Evolutionary conservation across 306 rosid species (phyloP), one percentile per base, ranked within the genome.

Genomic region (Prunus fruticosa): DNA sequence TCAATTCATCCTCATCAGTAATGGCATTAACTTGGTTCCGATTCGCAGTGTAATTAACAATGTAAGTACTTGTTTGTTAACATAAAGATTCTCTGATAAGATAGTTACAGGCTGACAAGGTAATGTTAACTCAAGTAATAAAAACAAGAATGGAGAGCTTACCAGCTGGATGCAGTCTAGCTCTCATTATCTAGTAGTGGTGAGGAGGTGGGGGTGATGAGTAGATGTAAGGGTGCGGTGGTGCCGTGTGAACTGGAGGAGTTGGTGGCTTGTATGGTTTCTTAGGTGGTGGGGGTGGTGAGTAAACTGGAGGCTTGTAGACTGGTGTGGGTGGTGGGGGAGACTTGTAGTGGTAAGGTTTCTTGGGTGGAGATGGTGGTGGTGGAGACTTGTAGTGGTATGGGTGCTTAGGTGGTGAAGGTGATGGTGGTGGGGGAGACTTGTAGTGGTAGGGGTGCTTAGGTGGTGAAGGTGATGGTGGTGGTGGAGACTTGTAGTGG

Each of bases 131-230:
- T 58, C 4, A 23, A 3, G 2, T 12, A 22, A 67, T 43, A 27
- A 28, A 46, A 27, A 13, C 6, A 27, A 52, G 14, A 27, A 28
- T 8, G 18, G 43, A 38, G 71, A 50, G 74, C 79, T 87, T 69
- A 81, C 97, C 88, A 84, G 61, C 57, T 3, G 32, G 70, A 75
- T 58, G 79, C 43, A 69, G 20, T 8, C 57, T 28, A 30, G 63
- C 56, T 34, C 70, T 15, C 23, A 70, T 50, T 74, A 32, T 84
- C 91, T 87, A 89, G 67, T 72, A 58, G 84, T 86, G 90, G 90
- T 86, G 79, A 30, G 97, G 95, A 53, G 97, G 97, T 62, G 97
- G 97, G 64, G 97, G 97, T 46, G 97, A 89, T 11, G 89, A 53
- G 65, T 89, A 91, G 82, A 79, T 3, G 78, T 87, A 87, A 11